Percentiles rank a stretch among this genome's conserved stretches.
Evolutionary conservation across 1,139 yeast genomes (phyloP).

Genomic region (Lodderomyces elongisporus): DNA sequence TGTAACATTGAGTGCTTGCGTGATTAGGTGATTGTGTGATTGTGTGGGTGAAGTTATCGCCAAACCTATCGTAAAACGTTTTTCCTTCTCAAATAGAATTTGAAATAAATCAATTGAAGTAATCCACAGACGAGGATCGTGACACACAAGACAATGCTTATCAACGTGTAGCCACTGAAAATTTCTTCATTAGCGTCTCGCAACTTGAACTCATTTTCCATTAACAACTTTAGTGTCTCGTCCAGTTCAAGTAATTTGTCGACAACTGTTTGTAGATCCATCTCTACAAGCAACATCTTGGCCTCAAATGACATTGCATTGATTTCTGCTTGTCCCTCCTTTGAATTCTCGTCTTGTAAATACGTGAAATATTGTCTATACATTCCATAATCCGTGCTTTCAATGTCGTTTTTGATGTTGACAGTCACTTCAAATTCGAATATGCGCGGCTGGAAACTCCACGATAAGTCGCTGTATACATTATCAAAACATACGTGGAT

Average conservation of each 20-base stretch:
- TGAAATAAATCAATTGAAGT: slow-evolving; percentile 26
- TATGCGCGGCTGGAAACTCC: slow-evolving; percentile 34
- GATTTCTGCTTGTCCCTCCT: slow-evolving; percentile 12
- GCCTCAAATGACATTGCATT: slow-evolving; percentile 31
- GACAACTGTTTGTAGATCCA: slow-evolving; percentile 28
- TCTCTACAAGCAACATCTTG: slow-evolving; percentile 24
- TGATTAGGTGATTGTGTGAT: too few relatives aligned
- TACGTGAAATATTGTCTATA: slow-evolving; percentile 30
- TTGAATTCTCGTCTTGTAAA: slow-evolving; percentile 3
- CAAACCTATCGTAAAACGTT: not conserved
- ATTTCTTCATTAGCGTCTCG: slow-evolving; percentile 40
- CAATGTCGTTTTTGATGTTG: slow-evolving; percentile 29
- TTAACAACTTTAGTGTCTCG: slow-evolving; percentile 22
- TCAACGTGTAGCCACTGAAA: slow-evolving; percentile 28
- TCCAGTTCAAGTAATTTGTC: slow-evolving; percentile 28
- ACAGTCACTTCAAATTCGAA: slow-evolving; percentile 34
- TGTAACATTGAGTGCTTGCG: too few relatives aligned
- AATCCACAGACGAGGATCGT: slow-evolving; percentile 28
- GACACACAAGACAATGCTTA: slow-evolving; percentile 23
- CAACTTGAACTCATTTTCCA: slow-evolving; percentile 32
- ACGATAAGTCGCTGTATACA: slow-evolving; percentile 37
- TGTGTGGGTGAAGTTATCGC: too few relatives aligned
- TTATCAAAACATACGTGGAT: slow-evolving; percentile 43
- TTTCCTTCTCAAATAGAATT: slow-evolving; percentile 18
- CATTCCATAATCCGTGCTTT: slow-evolving; percentile 32